A percentile compares a stretch with the other conserved stretches of the same genome.
These are phyloP conservation scores for Metschnikowia santaceciliae DNA, from an alignment of 805 yeast species.

Conservation along the genomic window DNA sequence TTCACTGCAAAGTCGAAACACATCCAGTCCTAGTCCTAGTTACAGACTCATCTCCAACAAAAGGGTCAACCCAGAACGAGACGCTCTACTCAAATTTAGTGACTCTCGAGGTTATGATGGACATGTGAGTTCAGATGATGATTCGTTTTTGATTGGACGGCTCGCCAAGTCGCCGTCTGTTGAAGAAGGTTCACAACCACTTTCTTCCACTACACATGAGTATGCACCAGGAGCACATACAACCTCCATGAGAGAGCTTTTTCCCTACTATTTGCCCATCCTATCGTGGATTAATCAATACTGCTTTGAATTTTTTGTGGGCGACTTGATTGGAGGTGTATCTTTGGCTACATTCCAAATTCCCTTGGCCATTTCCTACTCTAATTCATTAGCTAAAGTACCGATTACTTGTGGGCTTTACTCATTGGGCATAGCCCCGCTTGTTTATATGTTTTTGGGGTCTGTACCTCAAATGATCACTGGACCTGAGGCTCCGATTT, in stretches of 20 bases:
- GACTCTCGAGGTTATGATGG: conserved; percentile 1
- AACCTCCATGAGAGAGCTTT: conserved; percentile 14
- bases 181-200: neutral
- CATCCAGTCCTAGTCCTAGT: conserved; percentile 10
- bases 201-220: conserved; percentile 2
- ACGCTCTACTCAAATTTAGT: neutral
- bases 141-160: conserved; percentile 3
- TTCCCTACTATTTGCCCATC: conserved; percentile 67
- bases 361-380: conserved; percentile 61
- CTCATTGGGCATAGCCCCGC: conserved; percentile 37
- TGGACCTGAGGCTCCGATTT: conserved; percentile 46
- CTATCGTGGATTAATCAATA: conserved; percentile 65
- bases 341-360: conserved; percentile 88
- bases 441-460: conserved; percentile 40
- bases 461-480: conserved; percentile 46
- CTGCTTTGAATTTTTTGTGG: conserved; percentile 32
- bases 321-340: conserved; percentile 78
- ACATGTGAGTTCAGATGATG: conserved; percentile 9
- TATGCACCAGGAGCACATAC: conserved; percentile 11
- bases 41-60: conserved; percentile 19
- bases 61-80: conserved; percentile 19
- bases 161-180: neutral
- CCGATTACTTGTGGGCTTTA: conserved; percentile 39
- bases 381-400: conserved; percentile 41
- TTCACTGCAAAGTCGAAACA: neutral